Percentiles rank a stretch among this genome's conserved stretches.
Evolutionary conservation across 2,329 filamentous ascomycete species (phyloP).

Genomic region (Berkeleyomyces basicola): DNA sequence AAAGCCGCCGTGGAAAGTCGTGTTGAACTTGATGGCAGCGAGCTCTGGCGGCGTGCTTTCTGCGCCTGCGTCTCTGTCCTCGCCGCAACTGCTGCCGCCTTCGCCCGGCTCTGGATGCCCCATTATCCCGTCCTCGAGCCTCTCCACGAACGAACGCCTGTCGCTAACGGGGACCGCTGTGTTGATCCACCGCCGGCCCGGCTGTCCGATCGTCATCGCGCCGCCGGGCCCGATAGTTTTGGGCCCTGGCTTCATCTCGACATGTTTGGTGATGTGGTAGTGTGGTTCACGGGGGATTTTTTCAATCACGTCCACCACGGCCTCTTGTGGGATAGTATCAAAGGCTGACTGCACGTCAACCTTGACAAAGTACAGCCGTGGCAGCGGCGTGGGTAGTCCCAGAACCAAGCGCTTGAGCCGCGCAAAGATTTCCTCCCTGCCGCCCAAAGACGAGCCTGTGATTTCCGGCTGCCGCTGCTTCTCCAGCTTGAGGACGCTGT

Average conservation of each 20-base stretch:
- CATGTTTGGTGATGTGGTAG: constrained; percentile 61
- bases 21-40: constrained; percentile 36
- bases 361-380: constrained; percentile 69
- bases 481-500: constrained; percentile 63
- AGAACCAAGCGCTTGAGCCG: constrained; percentile 55
- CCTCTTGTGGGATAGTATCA: constrained; percentile 78
- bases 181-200: constrained; percentile 34
- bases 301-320: constrained; percentile 49
- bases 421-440: constrained; percentile 61
- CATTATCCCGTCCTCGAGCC: constrained; percentile 23
- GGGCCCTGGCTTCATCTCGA: constrained; percentile 44
- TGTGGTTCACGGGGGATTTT: constrained; percentile 37
- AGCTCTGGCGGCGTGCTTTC: constrained; percentile 13
- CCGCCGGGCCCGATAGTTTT: constrained; percentile 7
- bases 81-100: neutral
- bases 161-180: constrained; percentile 31
- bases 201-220: constrained; percentile 20
- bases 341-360: constrained; percentile 85
- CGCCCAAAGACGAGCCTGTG: constrained; percentile 69
- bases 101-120: neutral
- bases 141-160: constrained; percentile 27
- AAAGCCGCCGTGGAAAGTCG: constrained; percentile 60
- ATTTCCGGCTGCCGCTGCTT: constrained; percentile 37
- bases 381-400: constrained; percentile 28
- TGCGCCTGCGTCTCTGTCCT: neutral